phyloP scores from a whole-genome alignment of 148 eudicot genomes.

The Fagopyrum tataricum region DNA sequence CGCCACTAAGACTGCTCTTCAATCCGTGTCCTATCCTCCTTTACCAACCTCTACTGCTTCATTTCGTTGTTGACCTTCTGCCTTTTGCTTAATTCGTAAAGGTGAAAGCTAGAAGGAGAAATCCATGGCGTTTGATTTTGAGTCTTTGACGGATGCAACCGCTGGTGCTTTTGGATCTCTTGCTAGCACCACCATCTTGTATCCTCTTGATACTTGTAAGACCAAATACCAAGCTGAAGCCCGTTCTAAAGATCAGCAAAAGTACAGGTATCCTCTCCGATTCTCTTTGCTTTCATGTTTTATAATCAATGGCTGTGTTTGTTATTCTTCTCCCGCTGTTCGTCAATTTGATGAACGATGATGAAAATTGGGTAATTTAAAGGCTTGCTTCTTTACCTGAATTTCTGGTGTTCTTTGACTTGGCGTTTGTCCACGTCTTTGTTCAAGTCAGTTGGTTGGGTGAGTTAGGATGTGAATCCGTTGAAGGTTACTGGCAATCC shows the following conservation, averaged over 20 bases:
- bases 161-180: constrained; percentile 89
- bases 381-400: constrained; percentile 9
- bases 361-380: background rate
- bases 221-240: constrained; percentile 90
- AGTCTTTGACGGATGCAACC: constrained; percentile 78
- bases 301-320: background rate
- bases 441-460: background rate
- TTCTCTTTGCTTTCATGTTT: background rate
- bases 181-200: constrained; percentile 74
- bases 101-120: background rate
- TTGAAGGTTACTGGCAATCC: background rate
- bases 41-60: background rate
- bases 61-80: too few relatives aligned
- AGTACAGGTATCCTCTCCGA: constrained; percentile 50
- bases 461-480: background rate
- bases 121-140: constrained; percentile 63
- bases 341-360: background rate
- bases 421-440: background rate
- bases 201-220: constrained; percentile 92
- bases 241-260: constrained; percentile 40
- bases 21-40: background rate
- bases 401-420: background rate
- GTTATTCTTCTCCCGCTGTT: background rate
- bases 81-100: background rate
- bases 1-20: background rate